phyloP scores from a whole-genome alignment of 2,329 filamentous ascomycete species.

The Drechslerella dactyloides region DNA sequence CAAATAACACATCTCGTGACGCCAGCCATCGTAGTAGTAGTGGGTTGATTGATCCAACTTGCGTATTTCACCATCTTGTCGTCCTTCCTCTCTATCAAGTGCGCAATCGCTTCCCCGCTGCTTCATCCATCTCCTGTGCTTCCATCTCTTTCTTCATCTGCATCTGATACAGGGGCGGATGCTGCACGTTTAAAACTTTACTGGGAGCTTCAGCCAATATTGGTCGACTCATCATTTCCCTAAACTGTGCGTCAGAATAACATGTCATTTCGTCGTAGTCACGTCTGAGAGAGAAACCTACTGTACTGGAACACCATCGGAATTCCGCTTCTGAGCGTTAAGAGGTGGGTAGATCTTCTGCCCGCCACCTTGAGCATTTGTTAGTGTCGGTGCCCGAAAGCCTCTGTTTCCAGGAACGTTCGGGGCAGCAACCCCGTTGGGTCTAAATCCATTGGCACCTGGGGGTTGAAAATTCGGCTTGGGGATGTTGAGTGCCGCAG shows the following conservation, averaged over 20 bases:
- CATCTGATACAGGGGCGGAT: slow-evolving; percentile 6
- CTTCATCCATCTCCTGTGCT: slow-evolving; percentile 16
- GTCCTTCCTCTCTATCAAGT: slow-evolving; percentile 8
- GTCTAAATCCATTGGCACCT: slow-evolving; percentile 46
- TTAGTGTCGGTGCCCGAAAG: slow-evolving; percentile 39
- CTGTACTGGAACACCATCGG: slow-evolving; percentile 44
- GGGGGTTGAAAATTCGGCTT: slow-evolving; percentile 54
- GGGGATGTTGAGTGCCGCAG: slow-evolving; percentile 12
- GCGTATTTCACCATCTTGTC: not conserved
- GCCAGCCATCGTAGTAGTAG: no score
- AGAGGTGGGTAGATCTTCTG: slow-evolving; percentile 46
- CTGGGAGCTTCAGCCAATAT: slow-evolving; percentile 34
- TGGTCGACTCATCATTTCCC: slow-evolving; percentile 47
- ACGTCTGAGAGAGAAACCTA: slow-evolving; percentile 9
- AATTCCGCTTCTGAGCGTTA: slow-evolving; percentile 40
- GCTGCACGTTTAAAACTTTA: slow-evolving; percentile 34
- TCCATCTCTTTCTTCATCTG: slow-evolving; percentile 30
- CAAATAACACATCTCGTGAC: not conserved
- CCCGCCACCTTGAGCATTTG: slow-evolving; percentile 22
- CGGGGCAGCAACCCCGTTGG: slow-evolving; percentile 32
- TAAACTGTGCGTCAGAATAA: slow-evolving; percentile 2
- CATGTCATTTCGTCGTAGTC: not conserved
- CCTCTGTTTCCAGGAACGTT: slow-evolving; percentile 28
- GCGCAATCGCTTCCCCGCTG: slow-evolving; percentile 29
- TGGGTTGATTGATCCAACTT: no score